Conservation (phyloP, 768 basidiomycete genomes). For the Boletus speciosus region DNA sequence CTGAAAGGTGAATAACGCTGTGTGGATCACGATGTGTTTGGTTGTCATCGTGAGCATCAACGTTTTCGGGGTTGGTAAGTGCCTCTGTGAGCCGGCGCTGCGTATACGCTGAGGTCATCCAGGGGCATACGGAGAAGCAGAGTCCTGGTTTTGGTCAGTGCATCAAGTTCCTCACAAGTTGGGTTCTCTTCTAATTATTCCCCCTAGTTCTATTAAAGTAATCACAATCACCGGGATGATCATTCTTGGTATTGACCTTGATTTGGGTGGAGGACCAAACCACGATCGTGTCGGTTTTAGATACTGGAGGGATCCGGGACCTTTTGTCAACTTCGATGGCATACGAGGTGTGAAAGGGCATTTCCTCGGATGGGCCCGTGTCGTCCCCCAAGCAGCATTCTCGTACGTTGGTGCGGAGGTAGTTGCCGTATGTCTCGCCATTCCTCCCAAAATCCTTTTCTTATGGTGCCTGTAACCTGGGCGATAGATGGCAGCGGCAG, state of each 20-base stretch:
- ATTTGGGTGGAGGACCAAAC: conserved; percentile 53
- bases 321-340: conserved; percentile 43
- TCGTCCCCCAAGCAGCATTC: conserved; percentile 54
- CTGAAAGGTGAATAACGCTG: conserved; percentile 36
- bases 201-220: conserved; percentile 47
- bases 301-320: conserved; percentile 51
- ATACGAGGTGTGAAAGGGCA: conserved; percentile 42
- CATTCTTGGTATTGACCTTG: conserved; percentile 41
- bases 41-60: conserved; percentile 45
- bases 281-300: conserved; percentile 46
- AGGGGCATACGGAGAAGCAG: conserved; percentile 41
- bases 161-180: background rate
- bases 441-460: background rate
- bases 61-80: conserved; percentile 33
- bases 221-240: conserved; percentile 41
- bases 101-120: background rate
- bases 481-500: conserved; percentile 36
- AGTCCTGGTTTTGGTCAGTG: conserved; percentile 42
- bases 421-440: conserved; percentile 29
- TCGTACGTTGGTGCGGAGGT: conserved; percentile 54
- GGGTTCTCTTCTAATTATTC: background rate
- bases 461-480: background rate
- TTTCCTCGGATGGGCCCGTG: conserved; percentile 48
- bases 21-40: conserved; percentile 50
- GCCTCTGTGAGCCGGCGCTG: background rate